phyloP scores from a whole-genome alignment of 208 protist genomes.

The Acanthamoeba royreba region DNA sequence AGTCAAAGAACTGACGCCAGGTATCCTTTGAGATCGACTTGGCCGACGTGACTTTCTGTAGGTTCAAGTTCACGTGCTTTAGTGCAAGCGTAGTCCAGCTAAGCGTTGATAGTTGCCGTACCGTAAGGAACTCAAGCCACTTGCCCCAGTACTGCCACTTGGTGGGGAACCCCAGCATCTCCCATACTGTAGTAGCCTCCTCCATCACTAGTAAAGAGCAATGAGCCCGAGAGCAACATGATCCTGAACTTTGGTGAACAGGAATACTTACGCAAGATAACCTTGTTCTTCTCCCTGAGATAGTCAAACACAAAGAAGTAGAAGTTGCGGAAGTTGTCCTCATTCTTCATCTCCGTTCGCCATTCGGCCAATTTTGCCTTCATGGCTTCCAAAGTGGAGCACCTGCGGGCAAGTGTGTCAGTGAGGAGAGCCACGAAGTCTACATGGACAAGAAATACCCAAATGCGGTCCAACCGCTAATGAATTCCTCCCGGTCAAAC shows the following conservation, averaged over 20 bases:
- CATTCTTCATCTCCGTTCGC: background rate
- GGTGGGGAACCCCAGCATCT: background rate
- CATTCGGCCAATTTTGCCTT: background rate
- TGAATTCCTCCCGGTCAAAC: background rate
- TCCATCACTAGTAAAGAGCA: background rate
- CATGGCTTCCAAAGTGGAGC: background rate
- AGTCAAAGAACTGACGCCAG: slow-evolving; percentile 18
- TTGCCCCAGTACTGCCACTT: background rate
- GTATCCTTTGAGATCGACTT: background rate
- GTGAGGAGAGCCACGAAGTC: background rate
- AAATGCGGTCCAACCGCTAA: background rate
- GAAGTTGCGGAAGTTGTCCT: background rate
- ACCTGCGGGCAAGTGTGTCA: background rate
- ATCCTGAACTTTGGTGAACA: background rate
- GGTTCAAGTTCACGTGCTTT: no score
- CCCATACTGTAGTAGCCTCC: background rate
- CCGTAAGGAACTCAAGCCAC: background rate
- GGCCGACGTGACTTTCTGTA: background rate
- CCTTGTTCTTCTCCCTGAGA: background rate
- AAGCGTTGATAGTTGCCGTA: background rate
- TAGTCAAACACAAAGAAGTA: slow-evolving; percentile 43
- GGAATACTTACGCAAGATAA: background rate
- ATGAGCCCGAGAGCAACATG: background rate
- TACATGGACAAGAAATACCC: background rate
- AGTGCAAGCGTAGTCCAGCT: no score